Evolutionary conservation across 73 alveolate genomes (phyloP).

Genomic region (Stentor coeruleus): DNA sequence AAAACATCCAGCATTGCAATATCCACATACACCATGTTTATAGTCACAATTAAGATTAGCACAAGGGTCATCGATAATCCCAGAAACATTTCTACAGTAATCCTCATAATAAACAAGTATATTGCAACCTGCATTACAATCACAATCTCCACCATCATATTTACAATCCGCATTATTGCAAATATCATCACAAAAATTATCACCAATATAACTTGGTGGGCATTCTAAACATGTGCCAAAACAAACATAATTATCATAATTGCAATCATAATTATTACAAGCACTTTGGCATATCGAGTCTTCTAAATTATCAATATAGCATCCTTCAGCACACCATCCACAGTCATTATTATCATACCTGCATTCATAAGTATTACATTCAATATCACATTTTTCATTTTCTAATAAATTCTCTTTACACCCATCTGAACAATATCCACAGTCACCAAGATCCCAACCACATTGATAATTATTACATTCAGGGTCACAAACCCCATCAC

Average conservation of each 20-base stretch:
- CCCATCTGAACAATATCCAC: too few species aligned
- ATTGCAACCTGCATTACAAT: not conserved
- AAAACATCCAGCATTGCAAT: not conserved
- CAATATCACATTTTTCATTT: too few species aligned
- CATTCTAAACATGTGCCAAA: not conserved
- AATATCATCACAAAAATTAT: not conserved
- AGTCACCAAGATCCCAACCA: too few species aligned
- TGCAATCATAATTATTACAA: not conserved
- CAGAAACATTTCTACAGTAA: not conserved
- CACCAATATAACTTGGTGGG: not conserved
- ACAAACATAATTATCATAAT: not conserved
- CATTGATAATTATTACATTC: too few species aligned
- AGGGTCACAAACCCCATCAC: too few species aligned
- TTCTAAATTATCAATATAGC: too few species aligned
- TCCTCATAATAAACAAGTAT: not conserved
- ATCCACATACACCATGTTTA: not conserved
- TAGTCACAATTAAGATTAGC: not conserved
- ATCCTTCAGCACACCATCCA: too few species aligned
- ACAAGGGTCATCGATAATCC: not conserved
- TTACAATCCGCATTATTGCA: not conserved
- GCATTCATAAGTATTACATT: too few species aligned
- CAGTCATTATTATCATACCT: too few species aligned
- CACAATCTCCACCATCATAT: not conserved
- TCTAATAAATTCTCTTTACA: too few species aligned
- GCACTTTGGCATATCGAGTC: not conserved